A percentile compares a stretch with the other conserved stretches of the same genome.
These are phyloP conservation scores for Cyclotella sp. DNA, from an alignment of 108 stramenopile species.

Conservation along the genomic window DNA sequence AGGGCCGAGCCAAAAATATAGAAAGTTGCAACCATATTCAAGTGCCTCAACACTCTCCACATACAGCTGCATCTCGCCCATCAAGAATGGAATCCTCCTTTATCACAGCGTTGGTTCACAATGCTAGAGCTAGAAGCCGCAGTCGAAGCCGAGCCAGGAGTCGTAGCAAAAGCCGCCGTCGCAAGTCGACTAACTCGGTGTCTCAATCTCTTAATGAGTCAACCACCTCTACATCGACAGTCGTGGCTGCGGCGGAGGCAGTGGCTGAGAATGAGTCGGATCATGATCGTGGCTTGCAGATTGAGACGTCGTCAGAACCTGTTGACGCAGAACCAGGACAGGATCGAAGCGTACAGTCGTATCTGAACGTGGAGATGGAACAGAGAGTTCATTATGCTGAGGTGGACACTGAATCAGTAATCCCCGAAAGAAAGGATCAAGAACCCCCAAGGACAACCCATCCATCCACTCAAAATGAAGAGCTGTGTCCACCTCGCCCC, in stretches of 20 bases:
- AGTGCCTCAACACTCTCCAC: background rate
- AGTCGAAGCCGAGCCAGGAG: conserved; percentile 6
- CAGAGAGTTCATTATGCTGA: too few species aligned
- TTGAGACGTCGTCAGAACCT: too few species aligned
- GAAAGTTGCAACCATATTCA: background rate
- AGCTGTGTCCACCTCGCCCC: background rate
- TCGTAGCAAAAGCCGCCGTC: conserved; percentile 4
- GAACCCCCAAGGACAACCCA: background rate
- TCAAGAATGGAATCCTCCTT: conserved; percentile 13
- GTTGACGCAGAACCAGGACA: too few species aligned
- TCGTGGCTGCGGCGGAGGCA: background rate
- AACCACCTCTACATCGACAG: background rate
- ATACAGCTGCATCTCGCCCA: background rate
- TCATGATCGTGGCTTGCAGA: too few species aligned
- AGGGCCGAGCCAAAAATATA: background rate
- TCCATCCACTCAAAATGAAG: background rate
- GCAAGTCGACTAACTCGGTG: background rate
- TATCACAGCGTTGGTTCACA: conserved; percentile 24
- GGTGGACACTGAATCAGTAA: too few species aligned
- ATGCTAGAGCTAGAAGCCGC: conserved; percentile 10
- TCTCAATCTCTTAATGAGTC: background rate
- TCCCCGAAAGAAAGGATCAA: background rate
- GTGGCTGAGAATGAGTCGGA: background rate
- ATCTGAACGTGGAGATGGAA: too few species aligned
- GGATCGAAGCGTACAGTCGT: too few species aligned